Percentiles rank a stretch among this genome's conserved stretches.
These are phyloP conservation scores for Xylariaceae sp. DNA, from an alignment of 2,329 filamentous ascomycete species.

Conservation along the genomic window DNA sequence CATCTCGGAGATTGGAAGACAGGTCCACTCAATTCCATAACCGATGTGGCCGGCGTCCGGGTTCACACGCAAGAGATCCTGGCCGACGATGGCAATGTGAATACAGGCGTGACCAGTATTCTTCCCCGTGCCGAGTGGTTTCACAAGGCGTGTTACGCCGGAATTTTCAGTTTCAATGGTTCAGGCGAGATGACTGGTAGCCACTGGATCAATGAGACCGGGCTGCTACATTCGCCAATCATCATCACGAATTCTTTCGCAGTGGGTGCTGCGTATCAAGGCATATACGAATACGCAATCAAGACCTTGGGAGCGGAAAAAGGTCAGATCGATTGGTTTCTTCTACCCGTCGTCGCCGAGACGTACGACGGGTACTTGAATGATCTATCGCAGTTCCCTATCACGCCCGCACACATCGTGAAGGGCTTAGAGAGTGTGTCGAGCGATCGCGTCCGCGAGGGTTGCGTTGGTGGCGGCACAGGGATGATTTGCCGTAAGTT, in stretches of 20 bases:
- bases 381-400: constrained; percentile 60
- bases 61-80: constrained; percentile 53
- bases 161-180: constrained; percentile 68
- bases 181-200: constrained; percentile 66
- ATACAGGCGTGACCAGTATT: constrained; percentile 58
- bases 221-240: constrained; percentile 63
- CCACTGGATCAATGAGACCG: constrained; percentile 67
- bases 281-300: constrained; percentile 62
- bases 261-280: constrained; percentile 64
- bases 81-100: constrained; percentile 43
- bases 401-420: constrained; percentile 60
- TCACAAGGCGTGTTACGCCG: constrained; percentile 52
- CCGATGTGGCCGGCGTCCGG: constrained; percentile 56
- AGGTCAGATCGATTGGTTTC: constrained; percentile 56
- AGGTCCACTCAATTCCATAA: constrained; percentile 56
- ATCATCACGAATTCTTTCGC: constrained; percentile 64
- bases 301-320: constrained; percentile 50
- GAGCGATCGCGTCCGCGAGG: constrained; percentile 61
- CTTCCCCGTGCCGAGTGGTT: constrained; percentile 53
- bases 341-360: constrained; percentile 65
- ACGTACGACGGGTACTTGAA: constrained; percentile 69
- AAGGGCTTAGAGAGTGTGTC: constrained; percentile 58
- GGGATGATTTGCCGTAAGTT: constrained; percentile 47
- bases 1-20: constrained; percentile 51
- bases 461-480: constrained; percentile 69